phyloP scores from a whole-genome alignment of 805 yeast genomes.

The Pachysolen tannophilus region DNA sequence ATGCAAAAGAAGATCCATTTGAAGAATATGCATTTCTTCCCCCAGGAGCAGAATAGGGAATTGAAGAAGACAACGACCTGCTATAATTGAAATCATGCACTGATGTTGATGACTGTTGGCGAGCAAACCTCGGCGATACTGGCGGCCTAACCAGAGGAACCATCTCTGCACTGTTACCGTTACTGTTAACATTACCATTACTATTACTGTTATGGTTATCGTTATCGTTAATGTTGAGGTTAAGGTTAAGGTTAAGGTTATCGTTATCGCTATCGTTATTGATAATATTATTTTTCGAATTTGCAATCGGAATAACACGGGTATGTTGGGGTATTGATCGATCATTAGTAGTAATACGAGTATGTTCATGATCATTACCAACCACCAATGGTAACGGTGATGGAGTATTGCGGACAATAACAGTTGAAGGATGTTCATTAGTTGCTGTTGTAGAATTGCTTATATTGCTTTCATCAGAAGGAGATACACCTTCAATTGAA shows the following conservation, averaged over 20 bases:
- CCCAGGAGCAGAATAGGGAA: conserved; percentile 70
- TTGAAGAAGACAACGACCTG: conserved; percentile 45
- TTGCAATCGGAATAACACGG: too few relatives aligned
- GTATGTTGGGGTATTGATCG: too few relatives aligned
- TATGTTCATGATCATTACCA: too few relatives aligned
- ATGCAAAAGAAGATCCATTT: conserved; percentile 23
- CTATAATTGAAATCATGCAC: conserved; percentile 18
- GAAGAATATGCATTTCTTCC: conserved; percentile 30
- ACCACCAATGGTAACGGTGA: too few relatives aligned
- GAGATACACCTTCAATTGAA: conserved; percentile 25
- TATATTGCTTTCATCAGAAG: conserved; percentile 18
- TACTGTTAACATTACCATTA: too few relatives aligned
- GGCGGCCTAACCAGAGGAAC: conserved; percentile 10
- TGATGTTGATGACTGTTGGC: conserved; percentile 10
- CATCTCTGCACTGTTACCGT: too few relatives aligned
- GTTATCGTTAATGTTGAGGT: not conserved
- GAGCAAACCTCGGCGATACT: conserved; percentile 9
- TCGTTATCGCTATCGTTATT: conserved; percentile 2
- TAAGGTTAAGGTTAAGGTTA: conserved; percentile 4
- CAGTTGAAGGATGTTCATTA: not conserved
- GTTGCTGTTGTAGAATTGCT: too few relatives aligned
- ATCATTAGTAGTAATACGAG: too few relatives aligned
- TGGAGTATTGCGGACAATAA: not conserved
- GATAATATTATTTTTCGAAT: too few relatives aligned
- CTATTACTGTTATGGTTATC: too few relatives aligned